Base-by-base conservation (phyloP, 2,329 filamentous ascomycete genomes). In the Colletotrichum salicis region DNA sequence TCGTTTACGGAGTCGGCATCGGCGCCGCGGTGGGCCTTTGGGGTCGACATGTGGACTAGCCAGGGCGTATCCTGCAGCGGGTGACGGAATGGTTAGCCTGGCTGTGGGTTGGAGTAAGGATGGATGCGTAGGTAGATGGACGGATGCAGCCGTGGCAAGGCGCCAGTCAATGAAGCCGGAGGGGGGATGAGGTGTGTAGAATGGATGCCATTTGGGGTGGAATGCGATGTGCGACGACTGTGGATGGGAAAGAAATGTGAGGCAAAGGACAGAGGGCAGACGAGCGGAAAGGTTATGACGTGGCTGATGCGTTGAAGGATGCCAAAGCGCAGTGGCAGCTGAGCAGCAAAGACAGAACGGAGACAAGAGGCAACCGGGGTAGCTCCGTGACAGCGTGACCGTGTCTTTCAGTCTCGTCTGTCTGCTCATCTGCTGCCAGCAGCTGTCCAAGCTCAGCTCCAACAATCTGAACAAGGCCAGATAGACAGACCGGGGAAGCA, bases 1-100 rank as follows among this genome's bases (percentile, higher is more conserved):
- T 77, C 75, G 74, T 71, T 76, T 64, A 75, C 74, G 78, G 75
- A 73, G 73, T 79, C 77, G 78, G 80, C 74, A 73, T 74, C 69
- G 60, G 67, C 79, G 77, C 81, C 80, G 76, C 81, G 77, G 74
- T 81, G 79, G 67, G 81, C 78, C 77, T 81, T 84, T 72, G 84
- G 83, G 74, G 82, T 80, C 79, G 84, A 85, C 84, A 86, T 86
- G 79, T 87, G 85, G 80, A 84, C 82, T 79, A 89, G 81, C 87
- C 87, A 89, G 76, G 87, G 87, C 54, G 78, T 80, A 63, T 84
- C 82, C 82, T 84, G 63, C 24, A 72, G 55, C 54, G 65, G 41
- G 64, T 61, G 57, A 68, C 63, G 35, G 22, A 54, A 56, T 24
- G 35, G 72, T 80, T 72, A 79, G 76, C 64, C 56, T 55, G 35